Percentiles rank a stretch among this genome's conserved stretches.
These are phyloP conservation scores for Paraphaeosphaeria minitans DNA, from an alignment of 2,329 filamentous ascomycete species.

Conservation along the genomic window DNA sequence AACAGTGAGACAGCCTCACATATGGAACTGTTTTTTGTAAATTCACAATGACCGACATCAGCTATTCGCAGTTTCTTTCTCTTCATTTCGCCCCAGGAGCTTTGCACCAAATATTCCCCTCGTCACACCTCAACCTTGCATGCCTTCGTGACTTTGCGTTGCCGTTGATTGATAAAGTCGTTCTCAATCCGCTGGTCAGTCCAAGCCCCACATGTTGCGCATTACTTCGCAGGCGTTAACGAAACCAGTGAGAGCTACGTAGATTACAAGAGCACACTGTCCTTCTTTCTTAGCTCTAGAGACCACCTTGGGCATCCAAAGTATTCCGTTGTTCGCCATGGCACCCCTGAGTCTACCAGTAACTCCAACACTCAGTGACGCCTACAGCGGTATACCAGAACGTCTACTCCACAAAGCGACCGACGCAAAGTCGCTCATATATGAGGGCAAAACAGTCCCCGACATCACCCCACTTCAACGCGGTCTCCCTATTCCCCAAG, in stretches of 20 bases:
- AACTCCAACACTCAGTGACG: conserved; percentile 20
- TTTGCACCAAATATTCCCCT: background rate
- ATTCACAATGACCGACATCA: background rate
- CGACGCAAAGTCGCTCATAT: conserved; percentile 22
- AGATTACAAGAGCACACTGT: background rate
- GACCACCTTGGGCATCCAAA: background rate
- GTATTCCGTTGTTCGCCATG: conserved; percentile 9
- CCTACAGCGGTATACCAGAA: conserved; percentile 24
- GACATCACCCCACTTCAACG: conserved; percentile 18
- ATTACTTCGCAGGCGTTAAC: background rate
- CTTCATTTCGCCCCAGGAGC: no score
- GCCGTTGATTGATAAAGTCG: background rate
- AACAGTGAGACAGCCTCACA: background rate
- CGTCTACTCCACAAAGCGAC: conserved; percentile 24
- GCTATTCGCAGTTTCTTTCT: no score
- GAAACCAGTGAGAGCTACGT: background rate
- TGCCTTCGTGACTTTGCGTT: background rate
- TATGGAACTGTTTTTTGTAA: background rate
- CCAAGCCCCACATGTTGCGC: background rate
- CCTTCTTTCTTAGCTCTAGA: background rate
- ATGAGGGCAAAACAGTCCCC: conserved; percentile 20
- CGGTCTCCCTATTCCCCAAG: conserved; percentile 25
- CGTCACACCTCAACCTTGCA: background rate
- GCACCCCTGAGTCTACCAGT: conserved; percentile 14
- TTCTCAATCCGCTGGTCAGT: background rate